Conservation (phyloP, 73 alveolate species). For the Durusdinium trenchii region DNA sequence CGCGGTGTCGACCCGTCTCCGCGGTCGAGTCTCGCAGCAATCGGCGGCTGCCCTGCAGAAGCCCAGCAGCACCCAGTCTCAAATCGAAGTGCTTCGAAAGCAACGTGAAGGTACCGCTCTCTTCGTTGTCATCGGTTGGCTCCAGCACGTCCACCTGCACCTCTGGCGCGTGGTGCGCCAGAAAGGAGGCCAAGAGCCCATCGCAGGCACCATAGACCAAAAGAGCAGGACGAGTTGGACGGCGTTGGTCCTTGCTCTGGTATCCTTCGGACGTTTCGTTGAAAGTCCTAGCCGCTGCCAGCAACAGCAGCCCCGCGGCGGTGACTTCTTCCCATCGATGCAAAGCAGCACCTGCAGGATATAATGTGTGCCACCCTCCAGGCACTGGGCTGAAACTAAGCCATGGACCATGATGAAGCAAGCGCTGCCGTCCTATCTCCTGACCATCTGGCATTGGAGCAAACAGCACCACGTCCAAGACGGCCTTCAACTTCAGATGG, state of each 20-base stretch:
- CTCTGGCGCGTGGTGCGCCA: conserved; percentile 89
- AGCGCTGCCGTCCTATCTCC: conserved; percentile 90
- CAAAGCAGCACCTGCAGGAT: conserved; percentile 66
- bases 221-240: neutral
- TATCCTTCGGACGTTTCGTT: neutral
- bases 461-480: conserved; percentile 59
- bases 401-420: conserved; percentile 74
- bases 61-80: conserved; percentile 37
- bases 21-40: neutral
- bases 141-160: conserved; percentile 71
- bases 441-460: neutral
- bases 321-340: conserved; percentile 93
- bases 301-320: conserved; percentile 70
- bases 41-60: neutral
- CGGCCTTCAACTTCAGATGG: conserved; percentile 37
- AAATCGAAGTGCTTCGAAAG: conserved; percentile 5
- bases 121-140: neutral
- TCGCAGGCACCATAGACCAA: conserved; percentile 57
- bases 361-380: conserved; percentile 69
- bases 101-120: neutral
- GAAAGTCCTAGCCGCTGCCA: conserved; percentile 40
- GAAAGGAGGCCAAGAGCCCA: conserved; percentile 50
- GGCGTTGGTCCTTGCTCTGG: too few relatives aligned
- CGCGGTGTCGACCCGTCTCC: neutral
- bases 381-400: conserved; percentile 34